Conservation (phyloP, 106 monocot genomes). For the Phalaenopsis aphrodite region DNA sequence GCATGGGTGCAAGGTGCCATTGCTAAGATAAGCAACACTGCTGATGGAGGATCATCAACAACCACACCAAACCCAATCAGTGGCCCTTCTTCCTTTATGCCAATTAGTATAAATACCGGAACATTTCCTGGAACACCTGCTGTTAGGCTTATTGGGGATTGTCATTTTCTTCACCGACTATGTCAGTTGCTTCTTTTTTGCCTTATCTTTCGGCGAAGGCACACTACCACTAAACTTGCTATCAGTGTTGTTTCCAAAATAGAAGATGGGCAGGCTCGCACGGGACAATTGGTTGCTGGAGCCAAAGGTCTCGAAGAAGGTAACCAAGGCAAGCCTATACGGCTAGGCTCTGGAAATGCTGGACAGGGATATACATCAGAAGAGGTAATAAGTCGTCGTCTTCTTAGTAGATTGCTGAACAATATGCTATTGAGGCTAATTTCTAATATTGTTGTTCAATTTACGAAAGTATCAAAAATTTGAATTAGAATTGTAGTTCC, state of each 20-base stretch:
- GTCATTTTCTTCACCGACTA: conserved; percentile 94
- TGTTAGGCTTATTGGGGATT: conserved; percentile 96
- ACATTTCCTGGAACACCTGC: conserved; percentile 99
- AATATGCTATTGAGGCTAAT: too few species aligned
- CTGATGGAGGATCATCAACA: conserved; percentile 60
- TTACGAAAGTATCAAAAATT: too few species aligned
- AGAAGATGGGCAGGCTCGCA: conserved; percentile 59
- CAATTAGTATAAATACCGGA: conserved; percentile 95
- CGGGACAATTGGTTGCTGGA: conserved; percentile 55
- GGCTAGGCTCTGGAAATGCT: conserved; percentile 90
- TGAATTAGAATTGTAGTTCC: neutral
- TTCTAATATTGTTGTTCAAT: too few species aligned
- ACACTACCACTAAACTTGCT: conserved; percentile 20
- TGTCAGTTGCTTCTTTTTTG: conserved; percentile 93
- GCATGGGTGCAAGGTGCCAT: conserved; percentile 99
- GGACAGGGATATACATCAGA: conserved; percentile 97
- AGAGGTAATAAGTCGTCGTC: conserved; percentile 43
- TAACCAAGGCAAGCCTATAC: conserved; percentile 34
- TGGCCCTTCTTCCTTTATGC: conserved; percentile 68
- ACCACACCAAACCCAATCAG: conserved; percentile 51
- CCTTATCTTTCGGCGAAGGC: conserved; percentile 79
- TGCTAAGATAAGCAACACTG: conserved; percentile 83
- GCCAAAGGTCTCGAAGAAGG: conserved; percentile 75
- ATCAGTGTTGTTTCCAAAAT: conserved; percentile 40
- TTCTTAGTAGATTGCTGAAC: neutral